Base-by-base conservation (phyloP, 352 stramenopile species). In the Pythium vanterpoolii region DNA sequence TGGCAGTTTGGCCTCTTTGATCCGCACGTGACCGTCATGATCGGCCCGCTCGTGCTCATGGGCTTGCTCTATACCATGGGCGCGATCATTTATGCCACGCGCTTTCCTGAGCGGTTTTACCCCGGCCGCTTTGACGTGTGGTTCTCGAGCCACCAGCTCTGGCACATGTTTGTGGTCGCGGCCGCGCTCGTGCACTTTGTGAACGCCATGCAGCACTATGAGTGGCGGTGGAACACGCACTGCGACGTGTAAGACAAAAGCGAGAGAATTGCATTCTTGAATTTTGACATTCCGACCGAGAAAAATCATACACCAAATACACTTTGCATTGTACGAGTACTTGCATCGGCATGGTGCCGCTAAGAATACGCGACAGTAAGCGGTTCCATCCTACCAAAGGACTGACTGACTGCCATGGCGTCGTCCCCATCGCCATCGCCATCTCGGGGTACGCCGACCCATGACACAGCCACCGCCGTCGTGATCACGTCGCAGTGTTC, bases 131-230 rank as follows among this genome's bases (percentile, higher is more conserved):
- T 94, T 63, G 83, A 93, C 72, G 58, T 95, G 50, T 89, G 77
- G 75, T 92, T 90, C 64, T 89, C 83, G 23, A 93, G 82, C 61
- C 86, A 95, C 71, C 83, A 95, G 66, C 74, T 93, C 36, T 95
- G 86, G 86, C 86, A 95, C 72, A 83, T 95, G 44, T 95, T 83
- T 54, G 86, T 95, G 47, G 78, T 95, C 49, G 74, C 77, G n/a
- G 86, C 86, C 11, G 86, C 86, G 54, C 80, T 95, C 49, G 79
- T 93, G 58, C 83, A 93, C 73, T 91, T 93, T 57, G 71, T 72
- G 50, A 93, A 92, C 62, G 74, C 81, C 14, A 69, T 95, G 62
- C 80, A 92, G 69, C 83, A 95, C 51, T 91, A 92, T 62, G 74
- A 93, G 69, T 95, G 85, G 85, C 85, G 85, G 47, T 90, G 79